A percentile compares a stretch with the other conserved stretches of the same genome.
These are phyloP conservation scores for Taphrina wiesneri DNA, from an alignment of 1,139 yeast genomes.

Conservation along the genomic window DNA sequence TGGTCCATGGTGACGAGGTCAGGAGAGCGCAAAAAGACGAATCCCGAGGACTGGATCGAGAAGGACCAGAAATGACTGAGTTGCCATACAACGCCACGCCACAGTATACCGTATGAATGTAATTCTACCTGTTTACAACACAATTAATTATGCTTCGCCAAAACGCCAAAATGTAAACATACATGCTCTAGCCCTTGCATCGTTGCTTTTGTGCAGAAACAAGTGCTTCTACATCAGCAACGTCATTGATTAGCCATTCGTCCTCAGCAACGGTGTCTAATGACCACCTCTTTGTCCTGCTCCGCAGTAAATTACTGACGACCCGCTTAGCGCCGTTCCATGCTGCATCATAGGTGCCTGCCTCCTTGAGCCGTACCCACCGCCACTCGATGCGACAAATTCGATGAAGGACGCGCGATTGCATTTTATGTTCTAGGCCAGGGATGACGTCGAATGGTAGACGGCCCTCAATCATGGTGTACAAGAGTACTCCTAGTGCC, in stretches of 20 bases:
- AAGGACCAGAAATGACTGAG: neutral
- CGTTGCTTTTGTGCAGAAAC: neutral
- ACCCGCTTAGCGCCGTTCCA: constrained; percentile 55
- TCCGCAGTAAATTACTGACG: constrained; percentile 57
- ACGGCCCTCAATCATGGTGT: constrained; percentile 76
- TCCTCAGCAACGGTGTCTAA: constrained; percentile 49
- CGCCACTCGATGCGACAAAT: constrained; percentile 93
- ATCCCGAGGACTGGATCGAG: constrained; percentile 37
- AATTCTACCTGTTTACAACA: neutral
- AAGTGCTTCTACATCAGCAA: constrained; percentile 14
- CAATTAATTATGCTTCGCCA: neutral
- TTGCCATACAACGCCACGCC: too few species aligned
- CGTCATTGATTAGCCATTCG: constrained; percentile 45
- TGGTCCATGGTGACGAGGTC: constrained; percentile 71
- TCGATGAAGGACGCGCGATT: constrained; percentile 74
- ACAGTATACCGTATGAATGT: too few species aligned
- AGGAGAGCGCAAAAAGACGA: constrained; percentile 56
- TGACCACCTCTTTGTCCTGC: constrained; percentile 55
- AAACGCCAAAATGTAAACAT: neutral
- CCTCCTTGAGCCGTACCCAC: constrained; percentile 55
- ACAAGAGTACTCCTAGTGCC: constrained; percentile 90
- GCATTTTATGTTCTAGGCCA: constrained; percentile 51
- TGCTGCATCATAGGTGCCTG: constrained; percentile 41
- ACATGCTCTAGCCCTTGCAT: neutral
- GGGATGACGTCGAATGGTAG: constrained; percentile 85